Evolutionary conservation across 345 rosid species (phyloP), one percentile per base, ranked within the genome.

Genomic region (Boechera stricta): DNA sequence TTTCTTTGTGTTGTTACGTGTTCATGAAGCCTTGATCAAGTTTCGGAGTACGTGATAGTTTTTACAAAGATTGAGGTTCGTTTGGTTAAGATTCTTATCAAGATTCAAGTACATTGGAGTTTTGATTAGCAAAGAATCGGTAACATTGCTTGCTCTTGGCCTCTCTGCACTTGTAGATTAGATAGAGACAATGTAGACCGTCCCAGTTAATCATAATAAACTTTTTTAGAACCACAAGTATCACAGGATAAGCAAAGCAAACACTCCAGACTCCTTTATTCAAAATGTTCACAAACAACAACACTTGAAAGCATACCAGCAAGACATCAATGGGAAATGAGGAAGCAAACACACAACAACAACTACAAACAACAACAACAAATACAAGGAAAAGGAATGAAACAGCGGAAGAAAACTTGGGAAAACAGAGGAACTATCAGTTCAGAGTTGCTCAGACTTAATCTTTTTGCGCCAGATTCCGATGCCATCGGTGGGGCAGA

Each of bases 401-500:
- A 9, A 10, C 42, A 39, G 4, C 42, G 3, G 41, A 48, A 60
- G 44, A 9, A n/a, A 75, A 49, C 42, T 13, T 10, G 9, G 7
- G 36, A 29, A 55, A 48, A 26, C 11, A 2, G 59, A 76, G 32
- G 2, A 62, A 32, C 9, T 35, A 63, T 55, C 26, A 55, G 66
- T 28, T 55, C 44, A 1, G 49, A 65, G 38, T 18, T 56, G 4
- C n/a, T 26, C 9, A 28, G 51, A 24, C 41, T 28, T 56, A 4
- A 8, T 2, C 0, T 21, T 28, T 2, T 68, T 9, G 55, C 77
- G 42, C 82, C 82, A 78, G 31, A 78, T 72, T 49, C 82, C 82
- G 0, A 13, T 61, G 3, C 78, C 74, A 67, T 79, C 82, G 21
- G 65, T 32, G n/a, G 82, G 82, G 70, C 82, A 73, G 57, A 79